These are phyloP conservation scores for Gossypium australe DNA, from an alignment of 345 rosid species.

Conservation along the genomic window DNA sequence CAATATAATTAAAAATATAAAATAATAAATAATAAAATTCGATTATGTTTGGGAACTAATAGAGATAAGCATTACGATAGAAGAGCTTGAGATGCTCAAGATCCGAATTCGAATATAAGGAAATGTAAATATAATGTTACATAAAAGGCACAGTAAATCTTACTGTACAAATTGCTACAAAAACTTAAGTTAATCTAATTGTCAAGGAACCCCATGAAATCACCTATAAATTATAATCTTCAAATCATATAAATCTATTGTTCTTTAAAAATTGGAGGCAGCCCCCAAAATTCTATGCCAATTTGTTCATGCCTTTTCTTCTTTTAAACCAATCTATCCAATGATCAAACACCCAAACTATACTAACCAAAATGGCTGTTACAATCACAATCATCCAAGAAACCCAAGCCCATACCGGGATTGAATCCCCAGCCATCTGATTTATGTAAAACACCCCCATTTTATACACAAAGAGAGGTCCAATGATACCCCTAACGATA, in stretches of 20 bases:
- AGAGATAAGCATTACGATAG: too few relatives aligned
- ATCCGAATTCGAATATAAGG: too few relatives aligned
- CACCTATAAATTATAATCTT: too few relatives aligned
- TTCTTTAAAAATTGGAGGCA: not conserved
- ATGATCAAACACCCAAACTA: slow-evolving; percentile 53
- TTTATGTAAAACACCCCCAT: slow-evolving; percentile 44
- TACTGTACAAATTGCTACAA: too few relatives aligned
- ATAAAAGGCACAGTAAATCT: too few relatives aligned
- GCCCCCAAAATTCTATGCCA: slow-evolving; percentile 2
- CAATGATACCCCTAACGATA: slow-evolving; percentile 59
- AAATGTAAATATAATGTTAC: too few relatives aligned
- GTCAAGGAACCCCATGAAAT: too few relatives aligned
- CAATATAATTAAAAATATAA: too few relatives aligned
- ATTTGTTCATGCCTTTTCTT: slow-evolving; percentile 28
- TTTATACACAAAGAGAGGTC: slow-evolving; percentile 48
- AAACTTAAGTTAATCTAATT: too few relatives aligned
- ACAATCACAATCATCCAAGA: slow-evolving; percentile 71
- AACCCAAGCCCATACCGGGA: slow-evolving; percentile 82
- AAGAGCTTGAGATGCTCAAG: too few relatives aligned
- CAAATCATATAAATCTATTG: not conserved
- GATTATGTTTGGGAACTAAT: too few relatives aligned
- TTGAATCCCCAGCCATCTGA: slow-evolving; percentile 32
- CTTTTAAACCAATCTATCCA: slow-evolving; percentile 56
- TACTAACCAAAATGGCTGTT: slow-evolving; percentile 50
- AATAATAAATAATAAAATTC: too few relatives aligned